Base-by-base conservation (phyloP, 106 monocot genomes). In the Dioscorea dumetorum region DNA sequence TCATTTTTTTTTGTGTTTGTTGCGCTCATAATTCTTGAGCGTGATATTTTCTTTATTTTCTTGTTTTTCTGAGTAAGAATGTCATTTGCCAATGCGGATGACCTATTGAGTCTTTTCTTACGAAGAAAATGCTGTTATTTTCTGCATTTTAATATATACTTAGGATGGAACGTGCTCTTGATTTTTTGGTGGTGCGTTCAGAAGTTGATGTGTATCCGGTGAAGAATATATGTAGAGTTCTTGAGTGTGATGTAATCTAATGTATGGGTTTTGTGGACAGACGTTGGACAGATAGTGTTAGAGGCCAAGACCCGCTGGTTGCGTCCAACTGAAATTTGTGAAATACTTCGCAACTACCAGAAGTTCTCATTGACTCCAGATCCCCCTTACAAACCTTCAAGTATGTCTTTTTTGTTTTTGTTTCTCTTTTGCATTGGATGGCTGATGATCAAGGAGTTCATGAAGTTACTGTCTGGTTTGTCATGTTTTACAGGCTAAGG, bases 281-380 rank as follows among this genome's bases (percentile, higher is more conserved):
- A 79, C 33, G 67, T 81, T 53, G 31, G 48, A 24, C 79, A 88
- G 67, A 79, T 88, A 50, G 50, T 81, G 57, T 20, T 35, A 10
- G 81, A 88, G 64, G 84, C 81, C 33, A 72, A 80, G 70, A 73
- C 19, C 41, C 78, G 88, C 31, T 88, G 88, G 88, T 76, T 88
- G n/a, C 88, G 88, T 57, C 79, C 88, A 11, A 73, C 61, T 73
- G 88, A 88, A 62, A 78, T 88, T 50, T 88, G 76, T 74, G 79
- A 79, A 60, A 84, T 88, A 22, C 79, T 88, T 67, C 76, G 62
- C n/a, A 81, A 84, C 60, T 76, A 81, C 60, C 61, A 65, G 22
- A 75, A 52, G 23, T 88, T 88, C 57, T 62, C 79, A 21, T 57
- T 88, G 54, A 69, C 62, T 61, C 62, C 79, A 18, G 81, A 88